A percentile compares a stretch with the other conserved stretches of the same genome.
phyloP scores from a whole-genome alignment of 2,329 filamentous ascomycete species.

The Coniochaeta hoffmannii region DNA sequence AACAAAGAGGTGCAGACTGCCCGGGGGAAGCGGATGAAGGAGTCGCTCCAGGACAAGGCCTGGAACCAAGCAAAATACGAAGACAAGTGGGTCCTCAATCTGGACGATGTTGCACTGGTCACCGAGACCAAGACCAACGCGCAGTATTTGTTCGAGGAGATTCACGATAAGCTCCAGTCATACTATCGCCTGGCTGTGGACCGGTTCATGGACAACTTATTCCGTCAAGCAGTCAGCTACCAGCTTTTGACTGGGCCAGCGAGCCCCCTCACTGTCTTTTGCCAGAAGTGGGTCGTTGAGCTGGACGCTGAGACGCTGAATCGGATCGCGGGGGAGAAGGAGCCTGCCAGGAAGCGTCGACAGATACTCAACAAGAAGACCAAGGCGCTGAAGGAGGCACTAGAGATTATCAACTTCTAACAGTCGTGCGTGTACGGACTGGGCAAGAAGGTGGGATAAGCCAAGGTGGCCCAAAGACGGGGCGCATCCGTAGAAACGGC shows the following conservation, averaged over 20 bases:
- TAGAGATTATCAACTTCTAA: constrained; percentile 14
- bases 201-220: constrained; percentile 27
- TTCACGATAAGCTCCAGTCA: constrained; percentile 22
- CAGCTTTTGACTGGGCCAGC: constrained; percentile 16
- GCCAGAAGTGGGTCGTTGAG: constrained; percentile 21
- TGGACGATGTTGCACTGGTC: constrained; percentile 10
- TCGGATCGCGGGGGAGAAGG: constrained; percentile 18
- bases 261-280: constrained; percentile 21
- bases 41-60: constrained; percentile 7
- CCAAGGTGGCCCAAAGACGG: too few species aligned
- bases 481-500: too few species aligned
- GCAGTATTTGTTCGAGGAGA: constrained; percentile 15
- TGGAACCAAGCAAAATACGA: not conserved
- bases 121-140: constrained; percentile 13
- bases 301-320: constrained; percentile 15
- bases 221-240: constrained; percentile 21
- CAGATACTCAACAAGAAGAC: constrained; percentile 15
- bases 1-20: constrained; percentile 9
- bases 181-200: constrained; percentile 25
- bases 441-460: too few species aligned
- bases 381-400: constrained; percentile 15
- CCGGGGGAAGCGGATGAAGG: constrained; percentile 9
- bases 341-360: constrained; percentile 13
- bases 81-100: constrained; percentile 3
- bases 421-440: too few species aligned